phyloP scores from a whole-genome alignment of 164 flowering plant genomes.

The Litsea cubeba region DNA sequence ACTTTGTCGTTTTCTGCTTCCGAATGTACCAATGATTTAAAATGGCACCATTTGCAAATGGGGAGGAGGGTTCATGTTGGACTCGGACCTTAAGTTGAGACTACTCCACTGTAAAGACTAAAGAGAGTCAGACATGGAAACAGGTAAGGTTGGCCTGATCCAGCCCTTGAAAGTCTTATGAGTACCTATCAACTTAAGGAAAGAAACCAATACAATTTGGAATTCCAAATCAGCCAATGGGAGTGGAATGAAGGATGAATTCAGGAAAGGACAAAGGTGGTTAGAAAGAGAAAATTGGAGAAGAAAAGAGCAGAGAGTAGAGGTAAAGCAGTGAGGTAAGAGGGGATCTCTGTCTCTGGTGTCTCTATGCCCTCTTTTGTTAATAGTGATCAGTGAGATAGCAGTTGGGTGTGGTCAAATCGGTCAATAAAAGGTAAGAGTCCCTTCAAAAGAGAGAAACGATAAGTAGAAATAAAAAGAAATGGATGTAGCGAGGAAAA shows the following conservation, averaged over 20 bases:
- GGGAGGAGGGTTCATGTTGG: no score
- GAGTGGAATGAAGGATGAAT: conserved; percentile 11
- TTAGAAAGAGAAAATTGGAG: conserved; percentile 15
- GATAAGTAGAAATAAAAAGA: background rate
- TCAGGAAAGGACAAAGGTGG: conserved; percentile 37
- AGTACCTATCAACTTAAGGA: no score
- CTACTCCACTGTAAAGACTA: no score
- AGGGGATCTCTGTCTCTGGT: background rate
- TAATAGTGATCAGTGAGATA: background rate
- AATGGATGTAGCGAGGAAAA: background rate
- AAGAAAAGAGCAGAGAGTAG: conserved; percentile 6
- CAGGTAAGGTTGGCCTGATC: no score
- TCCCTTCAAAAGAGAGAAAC: background rate
- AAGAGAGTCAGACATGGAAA: no score
- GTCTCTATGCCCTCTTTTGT: background rate
- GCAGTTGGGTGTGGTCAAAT: conserved; percentile 37
- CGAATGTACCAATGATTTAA: no score
- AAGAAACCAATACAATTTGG: no score
- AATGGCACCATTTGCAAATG: no score
- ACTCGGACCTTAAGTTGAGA: no score
- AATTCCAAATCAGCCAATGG: background rate
- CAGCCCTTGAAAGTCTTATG: no score
- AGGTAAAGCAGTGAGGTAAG: background rate
- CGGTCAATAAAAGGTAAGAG: conserved; percentile 17
- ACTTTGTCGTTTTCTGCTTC: no score